These are phyloP conservation scores for Penicillium coffeae DNA, from an alignment of 495 filamentous ascomycete species.

Conservation along the genomic window DNA sequence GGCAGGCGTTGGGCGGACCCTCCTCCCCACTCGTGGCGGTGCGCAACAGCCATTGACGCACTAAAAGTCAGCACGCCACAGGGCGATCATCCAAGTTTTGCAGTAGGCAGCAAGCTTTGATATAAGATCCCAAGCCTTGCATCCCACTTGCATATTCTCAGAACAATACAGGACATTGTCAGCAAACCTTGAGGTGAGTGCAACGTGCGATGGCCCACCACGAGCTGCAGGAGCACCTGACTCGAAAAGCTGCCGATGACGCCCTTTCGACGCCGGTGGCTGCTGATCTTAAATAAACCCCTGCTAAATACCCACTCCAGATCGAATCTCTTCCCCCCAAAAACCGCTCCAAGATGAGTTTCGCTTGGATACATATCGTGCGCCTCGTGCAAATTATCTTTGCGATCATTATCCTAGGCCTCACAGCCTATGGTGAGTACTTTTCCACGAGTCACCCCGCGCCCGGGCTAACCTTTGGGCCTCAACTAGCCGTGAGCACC, in stretches of 20 bases:
- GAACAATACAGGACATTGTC: not conserved
- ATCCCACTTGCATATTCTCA: not conserved
- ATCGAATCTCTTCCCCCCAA: not conserved
- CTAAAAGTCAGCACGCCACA: not conserved
- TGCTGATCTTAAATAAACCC: constrained; percentile 6
- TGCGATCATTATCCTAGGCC: constrained; percentile 64
- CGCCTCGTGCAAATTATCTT: constrained; percentile 63
- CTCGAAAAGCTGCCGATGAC: too few relatives aligned
- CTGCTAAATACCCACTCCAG: not conserved
- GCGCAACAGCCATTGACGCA: not conserved
- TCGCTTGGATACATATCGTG: constrained; percentile 58
- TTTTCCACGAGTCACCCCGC: not conserved
- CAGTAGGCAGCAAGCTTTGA: not conserved
- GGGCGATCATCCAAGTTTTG: too few relatives aligned
- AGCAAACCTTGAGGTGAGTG: not conserved
- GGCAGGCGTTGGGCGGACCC: not conserved
- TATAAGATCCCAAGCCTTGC: not conserved
- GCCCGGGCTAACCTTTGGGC: not conserved
- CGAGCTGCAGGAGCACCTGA: not conserved
- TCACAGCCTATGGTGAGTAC: constrained; percentile 65
- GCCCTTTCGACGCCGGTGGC: constrained; percentile 23
- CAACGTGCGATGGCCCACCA: not conserved
- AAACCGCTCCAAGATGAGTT: too few relatives aligned
- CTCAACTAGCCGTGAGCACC: constrained; percentile 24
- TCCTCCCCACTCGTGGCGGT: not conserved